Base-by-base conservation (phyloP, 2,329 filamentous ascomycete species). In the Diaporthe eres region DNA sequence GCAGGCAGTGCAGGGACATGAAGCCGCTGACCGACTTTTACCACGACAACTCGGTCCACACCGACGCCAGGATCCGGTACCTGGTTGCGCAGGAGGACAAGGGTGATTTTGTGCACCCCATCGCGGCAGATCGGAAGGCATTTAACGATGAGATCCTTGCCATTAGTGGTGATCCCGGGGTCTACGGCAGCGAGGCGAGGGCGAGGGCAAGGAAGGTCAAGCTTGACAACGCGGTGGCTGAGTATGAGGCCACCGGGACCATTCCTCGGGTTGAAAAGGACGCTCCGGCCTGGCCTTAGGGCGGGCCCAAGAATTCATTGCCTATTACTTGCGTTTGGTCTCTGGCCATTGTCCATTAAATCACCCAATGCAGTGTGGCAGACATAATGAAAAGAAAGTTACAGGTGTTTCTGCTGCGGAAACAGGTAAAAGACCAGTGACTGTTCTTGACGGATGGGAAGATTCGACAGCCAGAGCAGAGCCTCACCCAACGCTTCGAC, bases 241-340 rank as follows among this genome's bases (percentile, higher is more conserved):
- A 71, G 53, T 71, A 71, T 7, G 53, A 71, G 68, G 68, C 68
- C 12, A 71, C 68, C 12, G 68, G 68, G 19, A 34, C 39, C 17
- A 71, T 60, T 3, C 68, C 68, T n/a, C 55, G 68, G 42, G 39
- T 71, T 25, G 39, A 13, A 28, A 49, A 71, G 42, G 55, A n/a
- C 13, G 22, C 39, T 25, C 53, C 55, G 4, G 53, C 53, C 17
- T 71, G 55, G 68, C 68, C 55, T 1, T 60, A 71, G 53, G 34
- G 4, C 19, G 7, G 0, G 13, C 13, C 17, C 60, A 25, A 17
- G 12, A 13, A 7, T 19, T 31, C 34, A 6, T 22, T 17, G 12
- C 12, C 2, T 2, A 22, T 8, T n/a, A 47, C 8, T 10, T 47
- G 17, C 42, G 17, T 31, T 34, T 42, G 39, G 1, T 49, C 25